Evolutionary conservation across 495 filamentous ascomycete genomes (phyloP).

Genomic region (Tuber magnatum): DNA sequence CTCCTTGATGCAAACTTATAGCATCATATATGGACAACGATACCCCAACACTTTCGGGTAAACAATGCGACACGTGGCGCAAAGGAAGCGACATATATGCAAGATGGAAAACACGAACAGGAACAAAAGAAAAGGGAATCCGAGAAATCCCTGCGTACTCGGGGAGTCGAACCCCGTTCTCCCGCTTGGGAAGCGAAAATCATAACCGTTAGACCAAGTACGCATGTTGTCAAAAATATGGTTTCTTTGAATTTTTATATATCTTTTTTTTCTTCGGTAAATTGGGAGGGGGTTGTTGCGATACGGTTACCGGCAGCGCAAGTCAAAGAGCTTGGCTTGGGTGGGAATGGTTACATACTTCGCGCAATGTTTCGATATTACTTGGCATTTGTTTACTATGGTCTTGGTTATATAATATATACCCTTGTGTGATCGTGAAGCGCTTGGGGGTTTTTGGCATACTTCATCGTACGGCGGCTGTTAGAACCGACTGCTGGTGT

Average conservation of each 20-base stretch:
- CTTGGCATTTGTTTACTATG: background rate
- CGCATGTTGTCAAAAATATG: background rate
- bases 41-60: background rate
- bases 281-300: too few species aligned
- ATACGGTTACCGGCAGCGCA: background rate
- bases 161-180: constrained; percentile 31
- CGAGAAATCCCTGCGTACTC: constrained; percentile 19
- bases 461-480: background rate
- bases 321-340: background rate
- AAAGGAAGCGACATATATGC: too few species aligned
- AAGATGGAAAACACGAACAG: too few species aligned
- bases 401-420: background rate
- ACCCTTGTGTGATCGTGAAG: background rate
- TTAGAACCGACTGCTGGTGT: background rate
- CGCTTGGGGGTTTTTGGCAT: background rate
- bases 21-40: background rate
- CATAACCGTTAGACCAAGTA: constrained; percentile 35
- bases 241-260: background rate
- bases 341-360: background rate
- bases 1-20: background rate
- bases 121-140: background rate
- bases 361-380: background rate
- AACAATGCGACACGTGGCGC: background rate
- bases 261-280: too few species aligned
- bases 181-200: constrained; percentile 35